Conservation (phyloP, 2,329 filamentous ascomycete species). For the Endocalyx cinctus region DNA sequence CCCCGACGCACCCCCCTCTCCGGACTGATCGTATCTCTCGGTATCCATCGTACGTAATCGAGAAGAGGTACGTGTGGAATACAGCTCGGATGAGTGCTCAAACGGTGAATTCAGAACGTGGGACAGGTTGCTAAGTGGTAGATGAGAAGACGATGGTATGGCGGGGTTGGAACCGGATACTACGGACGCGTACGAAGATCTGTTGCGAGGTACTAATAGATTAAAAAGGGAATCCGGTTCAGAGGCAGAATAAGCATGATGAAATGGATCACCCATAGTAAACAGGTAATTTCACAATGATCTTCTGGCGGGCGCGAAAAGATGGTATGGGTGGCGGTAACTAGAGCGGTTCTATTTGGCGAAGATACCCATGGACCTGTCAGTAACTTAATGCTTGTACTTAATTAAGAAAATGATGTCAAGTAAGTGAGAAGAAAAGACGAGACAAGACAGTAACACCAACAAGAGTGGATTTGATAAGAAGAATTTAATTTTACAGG, state of each 20-base stretch:
- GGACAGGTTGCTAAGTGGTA: slow-evolving; percentile 44
- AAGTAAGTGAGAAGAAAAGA: no score
- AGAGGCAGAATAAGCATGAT: slow-evolving; percentile 29
- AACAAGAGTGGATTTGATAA: no score
- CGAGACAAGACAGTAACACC: no score
- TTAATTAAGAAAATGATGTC: no score
- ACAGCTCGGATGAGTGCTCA: slow-evolving; percentile 29
- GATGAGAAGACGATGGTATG: slow-evolving; percentile 21
- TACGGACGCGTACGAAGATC: slow-evolving; percentile 39
- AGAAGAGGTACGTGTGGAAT: slow-evolving; percentile 20
- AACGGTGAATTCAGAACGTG: slow-evolving; percentile 50
- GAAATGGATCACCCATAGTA: slow-evolving; percentile 41
- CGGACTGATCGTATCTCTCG: slow-evolving; percentile 22
- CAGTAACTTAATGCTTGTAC: no score
- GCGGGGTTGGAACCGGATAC: slow-evolving; percentile 30
- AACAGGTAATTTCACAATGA: slow-evolving; percentile 10
- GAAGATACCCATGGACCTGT: no score
- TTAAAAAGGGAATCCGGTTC: slow-evolving; percentile 28
- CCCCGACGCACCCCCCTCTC: slow-evolving; percentile 18
- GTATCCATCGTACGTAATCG: slow-evolving; percentile 29
- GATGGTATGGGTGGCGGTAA: not conserved
- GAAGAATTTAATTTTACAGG: no score
- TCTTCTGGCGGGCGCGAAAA: slow-evolving; percentile 3
- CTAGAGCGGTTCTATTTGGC: no score
- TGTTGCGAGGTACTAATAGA: slow-evolving; percentile 27